Conservation (phyloP, 352 stramenopile genomes). For the Phytophthora cajani region DNA sequence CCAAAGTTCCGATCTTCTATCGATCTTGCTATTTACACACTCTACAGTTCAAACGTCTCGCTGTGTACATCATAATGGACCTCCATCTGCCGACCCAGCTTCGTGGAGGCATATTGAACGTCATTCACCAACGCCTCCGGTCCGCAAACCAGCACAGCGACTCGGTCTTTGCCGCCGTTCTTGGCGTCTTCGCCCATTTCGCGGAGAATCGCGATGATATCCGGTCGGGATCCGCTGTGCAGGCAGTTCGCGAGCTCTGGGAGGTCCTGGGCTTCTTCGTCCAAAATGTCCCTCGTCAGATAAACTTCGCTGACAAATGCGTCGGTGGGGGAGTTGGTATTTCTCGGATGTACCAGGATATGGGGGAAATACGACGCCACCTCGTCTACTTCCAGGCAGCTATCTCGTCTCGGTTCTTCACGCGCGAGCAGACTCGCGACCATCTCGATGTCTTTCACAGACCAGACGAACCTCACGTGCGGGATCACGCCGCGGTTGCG, state of each 20-base stretch:
- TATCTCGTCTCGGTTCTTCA: slow-evolving; percentile 40
- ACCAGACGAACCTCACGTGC: slow-evolving; percentile 66
- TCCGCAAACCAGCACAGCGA: slow-evolving; percentile 58
- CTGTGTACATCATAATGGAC: slow-evolving; percentile 57
- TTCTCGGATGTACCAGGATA: slow-evolving; percentile 34
- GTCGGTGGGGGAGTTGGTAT: slow-evolving; percentile 31
- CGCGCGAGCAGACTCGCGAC: slow-evolving; percentile 39
- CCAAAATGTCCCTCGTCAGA: slow-evolving; percentile 33
- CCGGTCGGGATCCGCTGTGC: slow-evolving; percentile 39
- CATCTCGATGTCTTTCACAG: slow-evolving; percentile 52
- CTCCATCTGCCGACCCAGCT: slow-evolving; percentile 33
- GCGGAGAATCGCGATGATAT: slow-evolving; percentile 36
- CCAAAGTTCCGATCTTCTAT: neutral
- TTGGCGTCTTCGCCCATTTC: slow-evolving; percentile 48
- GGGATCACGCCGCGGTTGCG: slow-evolving; percentile 37
- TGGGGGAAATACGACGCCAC: slow-evolving; percentile 44
- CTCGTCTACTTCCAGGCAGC: slow-evolving; percentile 41
- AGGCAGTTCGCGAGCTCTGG: slow-evolving; percentile 40
- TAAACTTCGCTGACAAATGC: slow-evolving; percentile 43
- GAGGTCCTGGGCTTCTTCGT: slow-evolving; percentile 43
- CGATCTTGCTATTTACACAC: slow-evolving; percentile 12
- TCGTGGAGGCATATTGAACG: slow-evolving; percentile 28
- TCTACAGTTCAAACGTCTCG: slow-evolving; percentile 43
- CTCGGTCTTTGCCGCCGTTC: slow-evolving; percentile 32
- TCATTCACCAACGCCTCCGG: slow-evolving; percentile 39